A percentile compares a stretch with the other conserved stretches of the same genome.
phyloP scores from a whole-genome alignment of 2,329 filamentous ascomycete species.

The Beauveria caledonica region DNA sequence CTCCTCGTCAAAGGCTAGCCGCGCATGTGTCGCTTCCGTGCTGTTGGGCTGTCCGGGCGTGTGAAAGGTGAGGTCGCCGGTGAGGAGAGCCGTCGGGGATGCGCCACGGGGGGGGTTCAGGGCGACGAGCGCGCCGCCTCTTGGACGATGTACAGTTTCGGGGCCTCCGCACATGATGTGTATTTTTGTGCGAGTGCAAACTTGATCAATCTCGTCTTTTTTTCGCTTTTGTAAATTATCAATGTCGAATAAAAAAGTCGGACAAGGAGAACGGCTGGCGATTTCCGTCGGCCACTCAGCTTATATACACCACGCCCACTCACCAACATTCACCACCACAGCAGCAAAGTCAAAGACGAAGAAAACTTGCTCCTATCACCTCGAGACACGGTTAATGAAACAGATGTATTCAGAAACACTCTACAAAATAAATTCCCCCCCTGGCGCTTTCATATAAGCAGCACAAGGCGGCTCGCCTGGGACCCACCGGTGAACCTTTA shows the following conservation, averaged over 20 bases:
- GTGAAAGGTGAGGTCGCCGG: constrained; percentile 37
- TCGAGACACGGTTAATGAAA: neutral
- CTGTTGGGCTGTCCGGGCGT: constrained; percentile 31
- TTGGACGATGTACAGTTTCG: constrained; percentile 30
- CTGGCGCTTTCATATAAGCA: too few relatives aligned
- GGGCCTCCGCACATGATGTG: constrained; percentile 34
- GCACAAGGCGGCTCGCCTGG: neutral
- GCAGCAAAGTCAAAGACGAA: neutral
- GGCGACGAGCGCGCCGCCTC: constrained; percentile 38
- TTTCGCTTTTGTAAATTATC: neutral
- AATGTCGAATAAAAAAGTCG: neutral
- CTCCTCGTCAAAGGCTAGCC: constrained; percentile 27
- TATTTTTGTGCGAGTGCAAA: neutral
- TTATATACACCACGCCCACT: neutral
- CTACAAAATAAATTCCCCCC: too few relatives aligned
- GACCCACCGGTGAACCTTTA: constrained; percentile 7
- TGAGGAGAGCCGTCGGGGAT: neutral
- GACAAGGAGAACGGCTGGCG: too few relatives aligned
- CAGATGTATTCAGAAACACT: neutral
- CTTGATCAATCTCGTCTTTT: neutral
- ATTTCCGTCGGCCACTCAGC: neutral
- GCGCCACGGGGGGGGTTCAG: constrained; percentile 24
- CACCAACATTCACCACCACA: neutral
- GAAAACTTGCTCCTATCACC: constrained; percentile 3
- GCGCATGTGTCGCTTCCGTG: constrained; percentile 33